Percentiles rank a stretch among this genome's conserved stretches.
Evolutionary conservation across 345 rosid genomes (phyloP).

Genomic region (Mercurialis annua): DNA sequence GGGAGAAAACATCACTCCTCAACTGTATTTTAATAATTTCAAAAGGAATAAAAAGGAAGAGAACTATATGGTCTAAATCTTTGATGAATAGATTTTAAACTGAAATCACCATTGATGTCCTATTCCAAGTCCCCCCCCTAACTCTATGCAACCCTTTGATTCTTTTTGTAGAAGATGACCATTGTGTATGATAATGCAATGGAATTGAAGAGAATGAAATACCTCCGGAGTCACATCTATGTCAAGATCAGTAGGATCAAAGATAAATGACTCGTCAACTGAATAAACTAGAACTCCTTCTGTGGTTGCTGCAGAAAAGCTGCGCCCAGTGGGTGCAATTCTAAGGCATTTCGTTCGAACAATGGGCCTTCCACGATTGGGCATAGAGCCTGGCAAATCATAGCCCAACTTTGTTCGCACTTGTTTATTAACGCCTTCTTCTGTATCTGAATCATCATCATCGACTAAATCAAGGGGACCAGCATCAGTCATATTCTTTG

Average conservation of each 20-base stretch:
- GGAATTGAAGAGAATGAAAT: conserved; percentile 8
- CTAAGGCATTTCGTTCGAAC: conserved; percentile 75
- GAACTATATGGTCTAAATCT: background rate
- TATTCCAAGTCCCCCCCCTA: background rate
- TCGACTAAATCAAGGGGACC: conserved; percentile 93
- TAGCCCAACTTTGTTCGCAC: conserved; percentile 69
- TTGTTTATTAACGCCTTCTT: conserved; percentile 81
- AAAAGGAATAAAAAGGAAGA: background rate
- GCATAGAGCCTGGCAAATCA: conserved; percentile 83
- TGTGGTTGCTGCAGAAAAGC: conserved; percentile 91
- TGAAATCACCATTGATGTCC: background rate
- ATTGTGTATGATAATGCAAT: background rate
- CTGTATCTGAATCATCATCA: conserved; percentile 72
- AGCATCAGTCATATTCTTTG: conserved; percentile 94
- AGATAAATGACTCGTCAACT: conserved; percentile 82
- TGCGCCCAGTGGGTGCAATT: conserved; percentile 93
- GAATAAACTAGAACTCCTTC: conserved; percentile 93
- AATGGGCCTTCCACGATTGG: conserved; percentile 76
- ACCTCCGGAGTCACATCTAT: conserved; percentile 98
- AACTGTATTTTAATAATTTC: background rate
- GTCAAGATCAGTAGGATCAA: conserved; percentile 97
- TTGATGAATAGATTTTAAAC: background rate
- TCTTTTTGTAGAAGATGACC: background rate
- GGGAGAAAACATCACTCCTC: background rate
- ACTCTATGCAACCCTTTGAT: background rate